Percentiles rank a stretch among this genome's conserved stretches.
phyloP scores from a whole-genome alignment of 495 filamentous ascomycete species.

The Cercophora newfieldiana region DNA sequence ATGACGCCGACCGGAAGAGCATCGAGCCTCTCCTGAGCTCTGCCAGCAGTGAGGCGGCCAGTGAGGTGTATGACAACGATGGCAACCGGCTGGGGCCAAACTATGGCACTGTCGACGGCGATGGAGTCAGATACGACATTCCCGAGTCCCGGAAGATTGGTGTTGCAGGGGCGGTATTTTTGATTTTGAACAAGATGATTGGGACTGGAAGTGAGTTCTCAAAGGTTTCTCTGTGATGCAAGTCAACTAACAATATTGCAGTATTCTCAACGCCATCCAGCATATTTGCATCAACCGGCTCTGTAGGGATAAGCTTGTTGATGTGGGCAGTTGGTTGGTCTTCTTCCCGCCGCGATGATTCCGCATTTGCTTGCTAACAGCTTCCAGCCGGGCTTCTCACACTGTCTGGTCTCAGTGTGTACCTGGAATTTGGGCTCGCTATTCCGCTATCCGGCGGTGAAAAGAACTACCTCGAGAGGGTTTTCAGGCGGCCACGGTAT shows the following conservation, averaged over 20 bases:
- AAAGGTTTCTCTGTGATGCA: slow-evolving; percentile 39
- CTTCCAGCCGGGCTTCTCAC: slow-evolving; percentile 21
- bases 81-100: neutral
- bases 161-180: slow-evolving; percentile 51
- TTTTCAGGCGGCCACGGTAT: slow-evolving; percentile 61
- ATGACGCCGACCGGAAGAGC: slow-evolving; percentile 9
- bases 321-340: slow-evolving; percentile 42
- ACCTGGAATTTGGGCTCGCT: slow-evolving; percentile 51
- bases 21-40: neutral
- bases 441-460: slow-evolving; percentile 56
- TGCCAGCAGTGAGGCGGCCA: slow-evolving; percentile 17
- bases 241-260: slow-evolving; percentile 8
- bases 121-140: slow-evolving; percentile 24
- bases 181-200: slow-evolving; percentile 62
- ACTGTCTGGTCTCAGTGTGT: slow-evolving; percentile 29
- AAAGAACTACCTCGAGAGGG: slow-evolving; percentile 64
- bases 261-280: slow-evolving; percentile 46
- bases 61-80: slow-evolving; percentile 15
- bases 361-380: neutral
- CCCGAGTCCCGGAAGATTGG: slow-evolving; percentile 52
- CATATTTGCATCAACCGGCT: slow-evolving; percentile 45
- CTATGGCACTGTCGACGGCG: slow-evolving; percentile 8
- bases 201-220: slow-evolving; percentile 51
- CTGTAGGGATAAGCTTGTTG: slow-evolving; percentile 40
- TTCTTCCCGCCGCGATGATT: neutral